phyloP scores from a whole-genome alignment of 2,329 filamentous ascomycete genomes.

The Ophiocordyceps camponoti-floridani region DNA sequence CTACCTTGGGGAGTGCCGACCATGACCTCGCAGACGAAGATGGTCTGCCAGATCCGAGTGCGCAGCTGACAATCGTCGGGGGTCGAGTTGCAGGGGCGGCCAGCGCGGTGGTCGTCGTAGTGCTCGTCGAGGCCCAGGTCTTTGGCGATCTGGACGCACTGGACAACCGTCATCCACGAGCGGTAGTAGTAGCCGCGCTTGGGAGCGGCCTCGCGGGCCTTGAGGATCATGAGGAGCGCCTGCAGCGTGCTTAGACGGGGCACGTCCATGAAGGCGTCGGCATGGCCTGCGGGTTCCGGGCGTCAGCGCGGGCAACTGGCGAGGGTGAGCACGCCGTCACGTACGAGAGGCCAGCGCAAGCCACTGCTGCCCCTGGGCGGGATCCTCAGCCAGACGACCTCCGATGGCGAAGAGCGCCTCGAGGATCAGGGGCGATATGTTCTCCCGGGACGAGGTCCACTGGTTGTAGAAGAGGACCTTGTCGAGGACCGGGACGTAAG shows the following conservation, averaged over 20 bases:
- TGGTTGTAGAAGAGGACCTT: conserved; percentile 70
- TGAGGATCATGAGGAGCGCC: conserved; percentile 70
- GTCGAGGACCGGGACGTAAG: conserved; percentile 81
- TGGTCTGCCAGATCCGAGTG: conserved; percentile 76
- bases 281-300: conserved; percentile 43
- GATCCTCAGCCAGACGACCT: conserved; percentile 66
- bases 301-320: background rate
- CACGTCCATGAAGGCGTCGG: conserved; percentile 84
- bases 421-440: conserved; percentile 74
- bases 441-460: conserved; percentile 67
- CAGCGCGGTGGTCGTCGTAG: conserved; percentile 57
- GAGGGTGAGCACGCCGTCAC: background rate
- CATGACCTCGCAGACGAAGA: conserved; percentile 79
- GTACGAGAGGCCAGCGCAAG: conserved; percentile 71
- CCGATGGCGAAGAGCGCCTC: conserved; percentile 87
- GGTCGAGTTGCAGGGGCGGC: conserved; percentile 49
- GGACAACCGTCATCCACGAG: conserved; percentile 91
- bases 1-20: conserved; percentile 81
- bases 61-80: conserved; percentile 66
- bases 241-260: conserved; percentile 83
- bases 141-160: conserved; percentile 82
- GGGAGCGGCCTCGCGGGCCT: conserved; percentile 79
- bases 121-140: conserved; percentile 84
- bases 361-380: conserved; percentile 79
- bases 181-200: conserved; percentile 92